These are phyloP conservation scores for Capronia epimyces DNA, from an alignment of 2,329 filamentous ascomycete species.

Conservation along the genomic window DNA sequence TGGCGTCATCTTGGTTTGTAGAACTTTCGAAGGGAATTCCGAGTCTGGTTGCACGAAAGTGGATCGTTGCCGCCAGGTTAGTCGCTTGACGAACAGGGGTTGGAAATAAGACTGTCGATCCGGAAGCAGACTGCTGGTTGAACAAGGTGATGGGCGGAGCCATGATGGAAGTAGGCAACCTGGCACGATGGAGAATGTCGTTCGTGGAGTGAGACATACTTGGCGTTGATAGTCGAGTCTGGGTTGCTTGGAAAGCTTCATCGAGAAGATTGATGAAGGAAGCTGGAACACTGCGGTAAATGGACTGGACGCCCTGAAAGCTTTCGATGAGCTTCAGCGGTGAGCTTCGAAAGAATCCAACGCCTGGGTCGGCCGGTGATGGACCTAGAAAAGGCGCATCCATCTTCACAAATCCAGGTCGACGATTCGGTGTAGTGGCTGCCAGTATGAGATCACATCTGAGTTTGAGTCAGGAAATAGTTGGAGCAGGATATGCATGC, in stretches of 20 bases:
- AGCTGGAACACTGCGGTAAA: slow-evolving; percentile 1
- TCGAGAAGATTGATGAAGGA: slow-evolving; percentile 1
- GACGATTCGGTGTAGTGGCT: not conserved
- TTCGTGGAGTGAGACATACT: not conserved
- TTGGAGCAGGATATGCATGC: not conserved
- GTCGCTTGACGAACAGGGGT: slow-evolving; percentile 2
- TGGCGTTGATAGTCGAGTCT: not conserved
- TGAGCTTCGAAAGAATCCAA: slow-evolving; percentile 5
- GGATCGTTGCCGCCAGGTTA: slow-evolving; percentile 2
- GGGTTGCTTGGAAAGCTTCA: slow-evolving; percentile 2
- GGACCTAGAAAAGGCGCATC: not conserved
- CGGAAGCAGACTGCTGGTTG: not conserved
- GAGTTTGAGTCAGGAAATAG: not conserved
- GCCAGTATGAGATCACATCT: slow-evolving; percentile 14
- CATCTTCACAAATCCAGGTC: slow-evolving; percentile 1
- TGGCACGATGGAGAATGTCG: not conserved
- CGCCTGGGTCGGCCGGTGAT: not conserved
- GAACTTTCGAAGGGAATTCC: slow-evolving; percentile 7
- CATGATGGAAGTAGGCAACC: not conserved
- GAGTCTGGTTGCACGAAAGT: slow-evolving; percentile 3
- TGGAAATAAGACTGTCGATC: not conserved
- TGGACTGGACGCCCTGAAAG: not conserved
- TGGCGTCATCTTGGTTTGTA: slow-evolving; percentile 2
- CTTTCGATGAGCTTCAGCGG: slow-evolving; percentile 3
- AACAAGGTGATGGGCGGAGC: not conserved